Evolutionary conservation across 2,329 filamentous ascomycete species (phyloP), one percentile per base, ranked within the genome.

Genomic region (Phyllosticta citrichinensis): DNA sequence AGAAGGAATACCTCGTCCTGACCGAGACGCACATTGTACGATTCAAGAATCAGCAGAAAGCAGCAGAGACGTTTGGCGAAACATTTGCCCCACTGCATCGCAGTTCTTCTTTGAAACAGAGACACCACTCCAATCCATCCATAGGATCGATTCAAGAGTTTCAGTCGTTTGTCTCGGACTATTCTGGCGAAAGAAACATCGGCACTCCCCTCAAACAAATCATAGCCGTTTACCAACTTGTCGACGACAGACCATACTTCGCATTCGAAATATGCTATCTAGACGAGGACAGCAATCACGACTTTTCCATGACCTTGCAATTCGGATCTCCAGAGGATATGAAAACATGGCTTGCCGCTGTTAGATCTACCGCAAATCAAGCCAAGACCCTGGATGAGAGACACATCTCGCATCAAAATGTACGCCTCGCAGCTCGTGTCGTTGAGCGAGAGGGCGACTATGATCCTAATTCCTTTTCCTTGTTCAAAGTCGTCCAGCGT

Each of bases 1-100:
- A 86, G 75, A 86, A 81, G 72, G 86, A 89, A 70, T 89, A 87
- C 67, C 75, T 89, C 60, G 87, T 89, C 14, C 75, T 89, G 65
- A 89, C 86, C 6, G 86, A 88, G 65, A 82, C 80, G 5, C 84
- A 88, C 70, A 74, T 89, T 60, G 74, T 88, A 60, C 80, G 86
- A 12, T 88, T 87, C 76, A 87, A 88, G 71, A 87, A 77, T 67
- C 84, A 87, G 65, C 74, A 77, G 53, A 86, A 86, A 69, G 87
- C 87, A 12, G 77, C 80, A 27, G 86, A 89, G 62, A 76, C 79
- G 50, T 89, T 88, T 66, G 79, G 81, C 22, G 33, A 62, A 53
- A 60, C 51, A 65, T 65, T 63, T 72, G 61, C 20, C 35, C 9
- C 27, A 8, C 69, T 71, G 67, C 22, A 72, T 72, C 57, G 67